phyloP scores from a whole-genome alignment of 192 early-diverging fungal genomes.

The Umbelopsis sp. region DNA sequence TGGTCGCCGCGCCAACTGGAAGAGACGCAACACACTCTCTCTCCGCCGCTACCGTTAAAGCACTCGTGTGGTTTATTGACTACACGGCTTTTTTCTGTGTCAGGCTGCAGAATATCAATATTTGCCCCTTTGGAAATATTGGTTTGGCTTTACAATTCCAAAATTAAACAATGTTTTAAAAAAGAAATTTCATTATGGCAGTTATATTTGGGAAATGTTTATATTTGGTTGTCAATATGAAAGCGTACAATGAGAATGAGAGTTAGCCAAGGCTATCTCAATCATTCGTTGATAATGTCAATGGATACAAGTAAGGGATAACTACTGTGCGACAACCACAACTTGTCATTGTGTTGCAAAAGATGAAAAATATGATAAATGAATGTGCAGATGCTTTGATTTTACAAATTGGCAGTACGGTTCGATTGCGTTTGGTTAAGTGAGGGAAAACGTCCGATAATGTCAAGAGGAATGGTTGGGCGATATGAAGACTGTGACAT shows the following conservation, averaged over 20 bases:
- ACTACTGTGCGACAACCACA: not conserved
- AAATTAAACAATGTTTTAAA: conserved; percentile 1
- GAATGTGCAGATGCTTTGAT: not conserved
- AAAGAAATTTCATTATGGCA: not conserved
- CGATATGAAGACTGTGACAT: too few relatives aligned
- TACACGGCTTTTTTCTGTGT: conserved; percentile 5
- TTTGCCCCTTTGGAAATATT: not conserved
- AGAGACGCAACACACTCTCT: conserved; percentile 92
- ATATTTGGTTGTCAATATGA: not conserved
- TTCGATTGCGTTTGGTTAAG: too few relatives aligned
- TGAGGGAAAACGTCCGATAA: too few relatives aligned
- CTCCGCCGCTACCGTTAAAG: conserved; percentile 90
- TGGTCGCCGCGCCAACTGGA: conserved; percentile 90
- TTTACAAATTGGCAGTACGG: not conserved
- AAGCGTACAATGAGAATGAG: not conserved
- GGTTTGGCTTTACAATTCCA: conserved; percentile 6
- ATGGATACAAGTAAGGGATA: not conserved
- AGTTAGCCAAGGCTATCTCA: not conserved
- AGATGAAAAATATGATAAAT: not conserved
- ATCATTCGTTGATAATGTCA: not conserved
- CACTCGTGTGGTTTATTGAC: conserved; percentile 4
- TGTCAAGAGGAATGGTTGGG: too few relatives aligned
- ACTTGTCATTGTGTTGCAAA: not conserved
- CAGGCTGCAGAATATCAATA: not conserved
- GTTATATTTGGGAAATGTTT: too few relatives aligned